Evolutionary conservation across 345 rosid species (phyloP).

Genomic region (Citrus maxima): DNA sequence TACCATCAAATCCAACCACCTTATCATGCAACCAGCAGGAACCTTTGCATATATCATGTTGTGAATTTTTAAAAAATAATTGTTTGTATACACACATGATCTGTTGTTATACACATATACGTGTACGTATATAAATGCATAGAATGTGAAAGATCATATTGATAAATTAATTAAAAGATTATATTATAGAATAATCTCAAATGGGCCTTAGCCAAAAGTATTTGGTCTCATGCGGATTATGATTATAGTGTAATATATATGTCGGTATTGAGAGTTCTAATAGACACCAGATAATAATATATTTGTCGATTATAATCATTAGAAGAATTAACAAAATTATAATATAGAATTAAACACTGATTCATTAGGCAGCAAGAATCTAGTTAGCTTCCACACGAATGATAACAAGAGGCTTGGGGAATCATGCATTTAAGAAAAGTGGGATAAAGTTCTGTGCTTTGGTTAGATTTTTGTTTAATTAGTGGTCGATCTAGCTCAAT

Average conservation of each 20-base stretch:
- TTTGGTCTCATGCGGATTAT: no score
- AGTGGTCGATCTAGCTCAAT: not conserved
- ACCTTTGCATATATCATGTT: not conserved
- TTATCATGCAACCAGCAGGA: not conserved
- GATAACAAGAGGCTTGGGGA: not conserved
- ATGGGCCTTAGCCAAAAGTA: no score
- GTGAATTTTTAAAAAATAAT: not conserved
- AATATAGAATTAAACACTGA: not conserved
- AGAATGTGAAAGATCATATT: not conserved
- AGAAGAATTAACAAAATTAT: not conserved
- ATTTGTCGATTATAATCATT: no score
- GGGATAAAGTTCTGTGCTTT: not conserved
- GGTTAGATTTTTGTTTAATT: no score
- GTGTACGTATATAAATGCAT: not conserved
- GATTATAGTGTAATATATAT: no score
- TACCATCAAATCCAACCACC: not conserved
- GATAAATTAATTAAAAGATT: not conserved
- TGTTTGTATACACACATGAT: no score
- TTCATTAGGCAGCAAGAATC: constrained; percentile 8
- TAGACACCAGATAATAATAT: no score
- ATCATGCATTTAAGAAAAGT: not conserved
- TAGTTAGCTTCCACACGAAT: constrained; percentile 10
- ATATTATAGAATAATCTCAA: no score
- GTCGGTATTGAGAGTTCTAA: no score
- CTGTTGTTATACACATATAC: no score